Evolutionary conservation across 106 monocot genomes (phyloP), one percentile per base, ranked within the genome.

Genomic region (Ottelia alismoides): DNA sequence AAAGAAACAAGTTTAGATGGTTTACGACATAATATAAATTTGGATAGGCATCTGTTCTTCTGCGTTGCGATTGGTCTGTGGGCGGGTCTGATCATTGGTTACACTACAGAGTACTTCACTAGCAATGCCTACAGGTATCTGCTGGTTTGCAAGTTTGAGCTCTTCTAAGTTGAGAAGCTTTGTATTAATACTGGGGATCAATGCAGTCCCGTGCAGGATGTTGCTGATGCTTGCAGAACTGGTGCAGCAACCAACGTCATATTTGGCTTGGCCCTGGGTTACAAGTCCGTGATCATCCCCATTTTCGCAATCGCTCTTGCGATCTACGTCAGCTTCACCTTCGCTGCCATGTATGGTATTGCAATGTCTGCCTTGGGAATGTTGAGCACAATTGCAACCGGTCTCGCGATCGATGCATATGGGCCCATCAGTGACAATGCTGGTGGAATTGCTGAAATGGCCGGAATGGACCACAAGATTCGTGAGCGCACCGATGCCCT

Each of bases 391-490:
- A 68, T 68, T 9, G 67, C 67, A n/a, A 68, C 67, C 0, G 67
- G 67, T 11, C 67, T 68, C 43, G 19, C 67, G 23, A 68, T 68
- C 16, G 67, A 68, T 26, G 67, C 67, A 23, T 68, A 68, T 44
- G 67, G 67, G 21, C 67, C 67, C 2, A 68, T 68, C 21, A 68
- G 67, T 40, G 67, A 68, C 72, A 91, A 91, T 70, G 90, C 90
- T 72, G 90, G 90, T 58, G 90, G 90, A 11, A 91, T 91, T 69
- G 90, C 90, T n/a, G 90, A 91, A 57, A 91, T 91, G 90, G 84
- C 90, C 31, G 90, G 90, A 11, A 84, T 84, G 84, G 81, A 84
- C 56, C 77, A 75, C 56, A 72, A 61, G 47, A 81, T 91, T 29
- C 84, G 90, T 25, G 84, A 91, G 69, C 69, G 84, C 46, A 91